phyloP scores from a whole-genome alignment of 2,329 filamentous ascomycete genomes.

The Catunica adiposa region DNA sequence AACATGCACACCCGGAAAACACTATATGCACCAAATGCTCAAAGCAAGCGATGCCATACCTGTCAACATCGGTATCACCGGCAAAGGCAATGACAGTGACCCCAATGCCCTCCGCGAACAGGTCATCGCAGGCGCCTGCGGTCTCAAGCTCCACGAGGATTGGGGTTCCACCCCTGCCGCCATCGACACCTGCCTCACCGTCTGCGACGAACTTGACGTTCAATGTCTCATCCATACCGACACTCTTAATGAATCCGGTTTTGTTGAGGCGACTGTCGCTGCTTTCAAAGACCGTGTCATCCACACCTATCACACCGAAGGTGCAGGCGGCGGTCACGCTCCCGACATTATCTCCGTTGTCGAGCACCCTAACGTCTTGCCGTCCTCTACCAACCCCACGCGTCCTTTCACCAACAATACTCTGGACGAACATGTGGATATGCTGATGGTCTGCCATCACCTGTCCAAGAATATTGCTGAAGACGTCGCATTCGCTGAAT shows the following conservation, averaged over 20 bases:
- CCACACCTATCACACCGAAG: conserved; percentile 94
- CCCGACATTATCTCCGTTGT: conserved; percentile 93
- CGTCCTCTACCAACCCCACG: conserved; percentile 83
- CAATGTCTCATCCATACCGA: conserved; percentile 93
- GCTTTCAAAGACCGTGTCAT: conserved; percentile 77
- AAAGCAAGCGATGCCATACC: conserved; percentile 70
- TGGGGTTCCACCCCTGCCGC: conserved; percentile 86
- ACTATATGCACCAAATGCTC: conserved; percentile 75
- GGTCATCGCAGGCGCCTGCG: conserved; percentile 66
- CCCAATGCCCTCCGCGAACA: conserved; percentile 60
- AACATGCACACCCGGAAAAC: conserved; percentile 76
- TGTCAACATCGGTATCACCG: conserved; percentile 78
- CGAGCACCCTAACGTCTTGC: conserved; percentile 73
- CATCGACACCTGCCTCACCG: conserved; percentile 69
- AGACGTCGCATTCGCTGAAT: conserved; percentile 89
- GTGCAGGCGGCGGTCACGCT: conserved; percentile 84
- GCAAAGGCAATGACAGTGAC: conserved; percentile 78
- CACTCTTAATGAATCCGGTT: conserved; percentile 92
- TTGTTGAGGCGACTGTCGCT: conserved; percentile 79
- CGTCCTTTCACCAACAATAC: conserved; percentile 83
- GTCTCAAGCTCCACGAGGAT: conserved; percentile 89
- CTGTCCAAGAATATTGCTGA: conserved; percentile 84
- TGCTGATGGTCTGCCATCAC: conserved; percentile 97
- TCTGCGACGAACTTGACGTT: conserved; percentile 83
- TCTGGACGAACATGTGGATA: conserved; percentile 89